phyloP scores from a whole-genome alignment of 208 protist genomes.

The Porcisia hertigi region DNA sequence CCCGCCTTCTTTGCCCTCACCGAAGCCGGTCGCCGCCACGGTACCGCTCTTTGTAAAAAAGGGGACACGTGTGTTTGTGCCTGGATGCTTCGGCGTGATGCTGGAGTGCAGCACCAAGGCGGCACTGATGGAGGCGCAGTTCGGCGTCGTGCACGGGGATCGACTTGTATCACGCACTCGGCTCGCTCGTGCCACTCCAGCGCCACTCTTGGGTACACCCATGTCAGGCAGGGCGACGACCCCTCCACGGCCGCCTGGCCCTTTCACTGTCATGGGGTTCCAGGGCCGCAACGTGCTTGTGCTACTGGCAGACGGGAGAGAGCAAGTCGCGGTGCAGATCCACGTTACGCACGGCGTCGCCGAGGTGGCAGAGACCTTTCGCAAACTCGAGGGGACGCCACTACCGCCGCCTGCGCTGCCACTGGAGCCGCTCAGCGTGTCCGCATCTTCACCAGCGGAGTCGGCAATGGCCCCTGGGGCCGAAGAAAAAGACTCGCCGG shows the following conservation, averaged over 20 bases:
- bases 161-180: constrained; percentile 24
- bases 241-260: neutral
- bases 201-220: neutral
- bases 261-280: constrained; percentile 43
- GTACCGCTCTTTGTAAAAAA: constrained; percentile 32
- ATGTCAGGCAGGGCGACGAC: neutral
- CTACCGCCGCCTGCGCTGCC: constrained; percentile 25
- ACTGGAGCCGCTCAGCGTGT: constrained; percentile 12
- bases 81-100: constrained; percentile 41
- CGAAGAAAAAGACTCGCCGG: neutral
- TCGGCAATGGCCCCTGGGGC: neutral
- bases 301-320: constrained; percentile 35
- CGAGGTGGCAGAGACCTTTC: constrained; percentile 34
- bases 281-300: constrained; percentile 40
- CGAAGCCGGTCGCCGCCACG: neutral
- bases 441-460: neutral
- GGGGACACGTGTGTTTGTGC: constrained; percentile 29
- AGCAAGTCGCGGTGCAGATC: constrained; percentile 22
- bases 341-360: constrained; percentile 14
- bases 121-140: constrained; percentile 20
- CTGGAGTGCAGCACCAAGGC: constrained; percentile 39
- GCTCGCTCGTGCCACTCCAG: neutral
- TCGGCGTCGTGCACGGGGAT: constrained; percentile 54
- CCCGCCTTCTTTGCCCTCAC: neutral
- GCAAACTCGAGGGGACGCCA: constrained; percentile 21